Percentiles rank a stretch among this genome's conserved stretches.
These are phyloP conservation scores for Pseudogymnoascus sp. DNA, from an alignment of 2,329 filamentous ascomycete species.

Conservation along the genomic window DNA sequence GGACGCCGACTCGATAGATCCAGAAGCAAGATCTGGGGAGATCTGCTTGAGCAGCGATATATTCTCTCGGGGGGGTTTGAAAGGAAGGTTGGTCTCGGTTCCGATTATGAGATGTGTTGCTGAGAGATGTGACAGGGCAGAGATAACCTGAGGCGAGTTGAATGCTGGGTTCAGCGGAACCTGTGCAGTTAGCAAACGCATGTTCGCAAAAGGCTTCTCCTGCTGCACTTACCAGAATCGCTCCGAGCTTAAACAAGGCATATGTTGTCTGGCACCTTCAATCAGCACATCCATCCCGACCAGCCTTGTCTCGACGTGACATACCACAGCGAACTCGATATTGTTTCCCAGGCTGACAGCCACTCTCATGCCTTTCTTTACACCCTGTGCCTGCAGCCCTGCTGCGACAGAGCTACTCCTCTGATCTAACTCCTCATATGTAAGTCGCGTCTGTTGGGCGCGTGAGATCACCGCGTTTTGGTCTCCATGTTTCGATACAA, in stretches of 20 bases:
- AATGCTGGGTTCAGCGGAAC: slow-evolving; percentile 91
- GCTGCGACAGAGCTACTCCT: slow-evolving; percentile 68
- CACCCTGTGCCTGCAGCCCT: slow-evolving; percentile 60
- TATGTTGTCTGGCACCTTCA: slow-evolving; percentile 51
- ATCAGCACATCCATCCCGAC: slow-evolving; percentile 13
- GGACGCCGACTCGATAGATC: slow-evolving; percentile 33
- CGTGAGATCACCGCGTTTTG: slow-evolving; percentile 49
- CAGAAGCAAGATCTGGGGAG: slow-evolving; percentile 34
- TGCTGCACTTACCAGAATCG: slow-evolving; percentile 54
- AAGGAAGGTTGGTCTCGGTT: slow-evolving; percentile 78
- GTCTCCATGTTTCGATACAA: slow-evolving; percentile 58
- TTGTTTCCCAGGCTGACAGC: slow-evolving; percentile 82
- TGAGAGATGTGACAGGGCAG: slow-evolving; percentile 68
- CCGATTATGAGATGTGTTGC: slow-evolving; percentile 71
- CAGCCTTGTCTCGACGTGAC: slow-evolving; percentile 15
- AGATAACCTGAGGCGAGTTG: slow-evolving; percentile 66
- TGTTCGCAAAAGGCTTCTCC: neutral
- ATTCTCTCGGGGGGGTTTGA: slow-evolving; percentile 54
- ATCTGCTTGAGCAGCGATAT: slow-evolving; percentile 47
- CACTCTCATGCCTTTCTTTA: slow-evolving; percentile 74
- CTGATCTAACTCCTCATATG: slow-evolving; percentile 66
- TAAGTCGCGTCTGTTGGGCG: slow-evolving; percentile 48
- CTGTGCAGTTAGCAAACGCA: slow-evolving; percentile 27
- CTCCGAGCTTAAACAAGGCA: slow-evolving; percentile 89
- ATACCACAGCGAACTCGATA: slow-evolving; percentile 69